Conservation (phyloP, 78 protist genomes). For the Polysphondylium violaceum region DNA sequence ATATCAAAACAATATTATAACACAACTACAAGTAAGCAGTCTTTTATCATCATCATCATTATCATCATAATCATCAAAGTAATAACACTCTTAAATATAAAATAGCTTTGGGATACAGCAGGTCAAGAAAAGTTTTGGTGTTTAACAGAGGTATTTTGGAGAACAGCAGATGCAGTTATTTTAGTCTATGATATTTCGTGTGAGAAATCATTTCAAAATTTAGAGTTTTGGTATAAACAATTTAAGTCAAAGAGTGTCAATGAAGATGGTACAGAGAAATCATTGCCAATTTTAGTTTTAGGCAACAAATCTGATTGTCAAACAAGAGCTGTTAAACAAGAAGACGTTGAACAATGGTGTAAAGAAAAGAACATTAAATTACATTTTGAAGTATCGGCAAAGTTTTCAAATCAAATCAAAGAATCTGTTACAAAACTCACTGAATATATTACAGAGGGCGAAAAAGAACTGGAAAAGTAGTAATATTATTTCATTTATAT, state of each 20-base stretch:
- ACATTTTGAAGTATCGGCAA: conserved; percentile 47
- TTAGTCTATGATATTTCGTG: conserved; percentile 22
- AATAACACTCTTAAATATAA: neutral
- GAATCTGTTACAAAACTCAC: conserved; percentile 30
- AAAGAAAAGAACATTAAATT: conserved; percentile 15
- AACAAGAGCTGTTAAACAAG: conserved; percentile 24
- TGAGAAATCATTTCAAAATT: conserved; percentile 21
- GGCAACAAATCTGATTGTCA: conserved; percentile 27
- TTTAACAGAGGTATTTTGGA: conserved; percentile 66
- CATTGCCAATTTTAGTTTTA: conserved; percentile 15
- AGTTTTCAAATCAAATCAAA: conserved; percentile 8
- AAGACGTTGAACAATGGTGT: conserved; percentile 43
- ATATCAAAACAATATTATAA: conserved; percentile 21
- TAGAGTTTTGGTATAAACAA: conserved; percentile 47
- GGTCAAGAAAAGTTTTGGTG: conserved; percentile 68
- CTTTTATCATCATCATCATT: neutral
- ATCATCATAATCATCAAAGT: neutral
- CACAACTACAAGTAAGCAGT: conserved; percentile 38
- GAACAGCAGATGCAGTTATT: conserved; percentile 53
- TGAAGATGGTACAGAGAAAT: conserved; percentile 16
- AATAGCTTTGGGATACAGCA: conserved; percentile 67
- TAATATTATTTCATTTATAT: too few species aligned
- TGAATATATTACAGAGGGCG: conserved; percentile 16
- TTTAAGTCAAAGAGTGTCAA: conserved; percentile 34
- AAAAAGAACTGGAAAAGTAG: conserved; percentile 15